Percentiles rank a stretch among this genome's conserved stretches.
Evolutionary conservation across 495 filamentous ascomycete species (phyloP).

Genomic region (Aspergillus haitiensis): DNA sequence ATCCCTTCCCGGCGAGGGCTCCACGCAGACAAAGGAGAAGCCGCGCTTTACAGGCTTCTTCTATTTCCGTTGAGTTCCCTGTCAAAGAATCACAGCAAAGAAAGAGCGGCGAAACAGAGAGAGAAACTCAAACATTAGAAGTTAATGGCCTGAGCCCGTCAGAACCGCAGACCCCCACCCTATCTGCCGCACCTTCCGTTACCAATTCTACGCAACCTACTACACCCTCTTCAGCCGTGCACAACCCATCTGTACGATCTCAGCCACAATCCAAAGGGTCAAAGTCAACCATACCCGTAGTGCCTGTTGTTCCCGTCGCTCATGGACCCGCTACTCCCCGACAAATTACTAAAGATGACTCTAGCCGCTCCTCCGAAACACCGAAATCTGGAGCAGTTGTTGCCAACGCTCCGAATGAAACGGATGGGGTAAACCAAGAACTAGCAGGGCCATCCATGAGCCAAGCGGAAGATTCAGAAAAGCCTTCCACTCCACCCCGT

Average conservation of each 20-base stretch:
- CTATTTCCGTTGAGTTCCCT: conserved; percentile 51
- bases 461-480: conserved; percentile 30
- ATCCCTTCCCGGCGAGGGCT: conserved; percentile 60
- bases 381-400: conserved; percentile 31
- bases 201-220: conserved; percentile 67
- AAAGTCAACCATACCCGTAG: conserved; percentile 56
- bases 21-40: conserved; percentile 43
- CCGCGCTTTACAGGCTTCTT: conserved; percentile 37
- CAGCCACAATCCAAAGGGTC: conserved; percentile 45
- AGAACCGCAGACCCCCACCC: conserved; percentile 66
- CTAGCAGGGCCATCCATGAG: conserved; percentile 28
- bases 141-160: conserved; percentile 41
- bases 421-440: not conserved
- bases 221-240: conserved; percentile 60
- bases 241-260: conserved; percentile 31
- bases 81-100: conserved; percentile 37
- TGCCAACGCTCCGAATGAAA: conserved; percentile 22
- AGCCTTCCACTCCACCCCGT: conserved; percentile 43
- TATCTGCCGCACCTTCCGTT: conserved; percentile 66
- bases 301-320: conserved; percentile 68
- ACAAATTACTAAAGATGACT: conserved; percentile 44
- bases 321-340: conserved; percentile 49
- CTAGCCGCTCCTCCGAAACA: conserved; percentile 41
- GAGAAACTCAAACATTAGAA: conserved; percentile 25
- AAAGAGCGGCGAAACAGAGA: conserved; percentile 26